Percentiles rank a stretch among this genome's conserved stretches.
Conservation (phyloP, 305 asterid genomes). For the Solanum hybrid region DNA sequence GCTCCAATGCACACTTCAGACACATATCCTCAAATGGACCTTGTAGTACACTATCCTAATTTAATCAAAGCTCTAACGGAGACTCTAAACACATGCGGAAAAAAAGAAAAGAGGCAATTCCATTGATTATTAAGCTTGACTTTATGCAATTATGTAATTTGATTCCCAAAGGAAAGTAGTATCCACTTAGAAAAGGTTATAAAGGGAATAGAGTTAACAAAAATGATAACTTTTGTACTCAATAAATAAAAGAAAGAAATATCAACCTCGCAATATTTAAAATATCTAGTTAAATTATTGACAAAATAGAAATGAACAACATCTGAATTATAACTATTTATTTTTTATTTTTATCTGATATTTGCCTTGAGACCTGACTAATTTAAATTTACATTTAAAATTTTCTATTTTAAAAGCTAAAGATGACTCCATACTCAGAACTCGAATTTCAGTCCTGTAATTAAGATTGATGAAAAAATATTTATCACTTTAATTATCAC, state of each 20-base stretch:
- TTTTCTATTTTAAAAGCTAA: accelerated
- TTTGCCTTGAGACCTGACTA: background rate
- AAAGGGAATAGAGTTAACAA: background rate
- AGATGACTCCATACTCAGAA: background rate
- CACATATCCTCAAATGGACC: background rate
- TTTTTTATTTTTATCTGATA: background rate
- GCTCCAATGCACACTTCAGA: too few species aligned
- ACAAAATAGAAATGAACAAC: background rate
- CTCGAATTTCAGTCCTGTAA: background rate
- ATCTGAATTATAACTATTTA: background rate
- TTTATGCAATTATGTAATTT: background rate
- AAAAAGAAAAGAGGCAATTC: background rate
- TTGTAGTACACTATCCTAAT: background rate
- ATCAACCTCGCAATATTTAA: background rate
- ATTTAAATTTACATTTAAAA: background rate
- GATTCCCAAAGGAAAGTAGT: background rate
- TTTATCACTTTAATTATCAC: background rate
- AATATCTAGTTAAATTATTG: background rate
- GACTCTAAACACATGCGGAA: background rate
- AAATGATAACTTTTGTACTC: background rate
- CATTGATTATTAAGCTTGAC: background rate
- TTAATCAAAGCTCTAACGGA: background rate
- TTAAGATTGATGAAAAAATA: background rate
- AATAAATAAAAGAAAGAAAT: background rate
- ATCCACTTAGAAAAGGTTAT: background rate